Evolutionary conservation across 148 eudicot genomes (phyloP).

Genomic region (Rhododendron ferrugineum): DNA sequence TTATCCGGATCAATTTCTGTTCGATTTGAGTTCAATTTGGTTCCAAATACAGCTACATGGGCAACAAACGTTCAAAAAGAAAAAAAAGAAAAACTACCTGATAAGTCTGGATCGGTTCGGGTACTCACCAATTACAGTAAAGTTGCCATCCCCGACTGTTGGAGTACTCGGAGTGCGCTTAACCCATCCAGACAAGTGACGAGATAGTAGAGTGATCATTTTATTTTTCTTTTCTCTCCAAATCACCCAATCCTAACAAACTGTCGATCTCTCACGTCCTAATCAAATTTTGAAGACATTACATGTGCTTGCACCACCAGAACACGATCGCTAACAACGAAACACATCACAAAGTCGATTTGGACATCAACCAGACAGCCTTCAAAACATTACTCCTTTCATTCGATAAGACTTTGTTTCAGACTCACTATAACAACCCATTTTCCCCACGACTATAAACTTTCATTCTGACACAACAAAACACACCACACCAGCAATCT

Average conservation of each 20-base stretch:
- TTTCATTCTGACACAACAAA: not conserved
- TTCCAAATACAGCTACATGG: too few species aligned
- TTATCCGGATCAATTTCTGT: too few species aligned
- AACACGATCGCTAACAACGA: not conserved
- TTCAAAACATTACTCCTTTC: not conserved
- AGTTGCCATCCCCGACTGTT: not conserved
- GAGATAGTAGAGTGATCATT: not conserved
- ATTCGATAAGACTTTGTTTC: not conserved
- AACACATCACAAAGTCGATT: not conserved
- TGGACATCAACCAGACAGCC: not conserved
- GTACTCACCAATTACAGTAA: too few species aligned
- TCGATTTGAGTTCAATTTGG: too few species aligned
- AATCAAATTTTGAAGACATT: too few species aligned
- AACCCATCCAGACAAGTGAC: not conserved
- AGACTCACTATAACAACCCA: not conserved
- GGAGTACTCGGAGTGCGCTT: too few species aligned
- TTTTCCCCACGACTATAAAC: not conserved
- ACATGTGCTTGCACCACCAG: not conserved
- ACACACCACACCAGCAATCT: not conserved
- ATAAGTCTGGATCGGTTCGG: too few species aligned
- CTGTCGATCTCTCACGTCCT: not conserved
- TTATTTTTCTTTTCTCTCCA: not conserved
- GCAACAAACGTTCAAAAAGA: too few species aligned
- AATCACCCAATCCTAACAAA: not conserved
- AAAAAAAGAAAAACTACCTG: too few species aligned